These are phyloP conservation scores for Populus pruinosa DNA, from an alignment of 345 rosid species.

Conservation along the genomic window DNA sequence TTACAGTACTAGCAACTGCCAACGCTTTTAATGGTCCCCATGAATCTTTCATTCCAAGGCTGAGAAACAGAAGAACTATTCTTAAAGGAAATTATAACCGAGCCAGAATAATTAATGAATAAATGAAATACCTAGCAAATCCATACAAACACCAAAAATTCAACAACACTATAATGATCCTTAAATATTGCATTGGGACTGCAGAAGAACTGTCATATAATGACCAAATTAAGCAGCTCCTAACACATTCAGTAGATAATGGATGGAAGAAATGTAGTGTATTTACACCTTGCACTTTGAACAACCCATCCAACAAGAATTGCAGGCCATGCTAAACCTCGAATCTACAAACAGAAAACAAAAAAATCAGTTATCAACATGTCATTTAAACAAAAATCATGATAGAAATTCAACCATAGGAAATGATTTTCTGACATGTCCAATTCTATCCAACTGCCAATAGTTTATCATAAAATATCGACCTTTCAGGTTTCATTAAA, in stretches of 20 bases:
- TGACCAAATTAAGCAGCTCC: background rate
- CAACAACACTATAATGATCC: background rate
- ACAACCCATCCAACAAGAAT: slow-evolving; percentile 86
- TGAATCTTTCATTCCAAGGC: slow-evolving; percentile 98
- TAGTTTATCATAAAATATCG: background rate
- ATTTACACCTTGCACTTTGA: slow-evolving; percentile 84
- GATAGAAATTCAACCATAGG: background rate
- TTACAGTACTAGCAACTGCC: slow-evolving; percentile 65
- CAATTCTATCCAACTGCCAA: too few relatives aligned
- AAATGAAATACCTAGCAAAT: background rate
- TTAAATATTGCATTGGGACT: background rate
- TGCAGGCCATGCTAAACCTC: slow-evolving; percentile 97
- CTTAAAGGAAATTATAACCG: background rate
- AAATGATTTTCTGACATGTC: too few relatives aligned
- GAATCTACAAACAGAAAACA: slow-evolving; percentile 47
- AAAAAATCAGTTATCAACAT: background rate
- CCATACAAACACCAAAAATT: background rate
- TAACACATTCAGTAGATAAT: slow-evolving; percentile 13
- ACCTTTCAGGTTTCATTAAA: background rate
- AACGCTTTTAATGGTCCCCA: slow-evolving; percentile 92
- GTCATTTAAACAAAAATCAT: slow-evolving; percentile 11
- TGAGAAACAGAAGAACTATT: slow-evolving; percentile 25
- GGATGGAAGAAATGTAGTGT: slow-evolving; percentile 10
- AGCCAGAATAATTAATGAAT: background rate
- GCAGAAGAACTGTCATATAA: slow-evolving; percentile 2